Percentiles rank a stretch among this genome's conserved stretches.
phyloP scores from a whole-genome alignment of 2,329 filamentous ascomycete species.

The Epicoccum sorghinum region DNA sequence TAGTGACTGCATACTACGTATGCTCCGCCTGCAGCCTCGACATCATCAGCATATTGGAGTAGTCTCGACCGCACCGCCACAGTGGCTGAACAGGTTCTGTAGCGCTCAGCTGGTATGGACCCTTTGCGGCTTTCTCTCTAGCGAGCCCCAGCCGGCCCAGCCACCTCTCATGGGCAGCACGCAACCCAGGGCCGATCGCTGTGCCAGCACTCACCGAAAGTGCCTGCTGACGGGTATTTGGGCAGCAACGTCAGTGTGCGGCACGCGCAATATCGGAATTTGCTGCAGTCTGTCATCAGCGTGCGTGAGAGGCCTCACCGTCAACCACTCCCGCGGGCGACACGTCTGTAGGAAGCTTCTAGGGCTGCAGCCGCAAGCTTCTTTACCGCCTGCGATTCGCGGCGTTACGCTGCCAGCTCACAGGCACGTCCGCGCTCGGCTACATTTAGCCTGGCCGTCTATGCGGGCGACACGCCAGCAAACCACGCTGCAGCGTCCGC shows the following conservation, averaged over 20 bases:
- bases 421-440: conserved; percentile 22
- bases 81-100: conserved; percentile 16
- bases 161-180: conserved; percentile 1
- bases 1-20: not conserved
- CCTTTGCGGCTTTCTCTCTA: not conserved
- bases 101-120: conserved; percentile 13
- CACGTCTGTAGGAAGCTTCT: conserved; percentile 31
- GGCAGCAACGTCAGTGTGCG: conserved; percentile 8
- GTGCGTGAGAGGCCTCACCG: conserved; percentile 26
- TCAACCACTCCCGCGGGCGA: conserved; percentile 37
- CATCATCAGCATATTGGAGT: conserved; percentile 1
- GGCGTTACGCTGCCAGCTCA: conserved; percentile 34
- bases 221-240: conserved; percentile 7
- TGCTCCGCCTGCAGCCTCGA: not conserved
- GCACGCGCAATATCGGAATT: conserved; percentile 5
- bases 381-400: conserved; percentile 15
- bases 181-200: conserved; percentile 12
- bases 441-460: conserved; percentile 16
- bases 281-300: conserved; percentile 33
- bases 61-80: conserved; percentile 14
- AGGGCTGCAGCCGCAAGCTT: conserved; percentile 30
- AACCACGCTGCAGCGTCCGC: conserved; percentile 26
- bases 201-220: conserved; percentile 17
- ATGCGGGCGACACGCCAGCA: conserved; percentile 42
- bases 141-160: conserved; percentile 9